A percentile compares a stretch with the other conserved stretches of the same genome.
These are phyloP conservation scores for Acorus gramineus DNA, from an alignment of 106 monocot genomes.

Conservation along the genomic window DNA sequence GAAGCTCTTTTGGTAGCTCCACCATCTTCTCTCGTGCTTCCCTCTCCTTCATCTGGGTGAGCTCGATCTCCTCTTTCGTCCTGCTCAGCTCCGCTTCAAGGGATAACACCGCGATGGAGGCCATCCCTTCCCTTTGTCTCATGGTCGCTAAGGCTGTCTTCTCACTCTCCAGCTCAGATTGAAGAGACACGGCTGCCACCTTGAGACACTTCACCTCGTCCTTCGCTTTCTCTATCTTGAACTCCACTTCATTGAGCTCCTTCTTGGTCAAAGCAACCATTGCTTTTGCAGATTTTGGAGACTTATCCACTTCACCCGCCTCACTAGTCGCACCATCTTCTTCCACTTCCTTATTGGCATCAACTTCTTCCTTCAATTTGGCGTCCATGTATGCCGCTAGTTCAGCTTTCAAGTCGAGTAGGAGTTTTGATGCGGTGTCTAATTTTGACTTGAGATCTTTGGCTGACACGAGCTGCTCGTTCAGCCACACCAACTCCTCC, in stretches of 20 bases:
- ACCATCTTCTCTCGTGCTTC: constrained; percentile 31
- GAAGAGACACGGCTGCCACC: constrained; percentile 28
- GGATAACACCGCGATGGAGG: constrained; percentile 36
- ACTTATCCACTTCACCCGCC: too few species aligned
- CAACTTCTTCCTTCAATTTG: constrained; percentile 17
- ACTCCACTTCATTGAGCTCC: constrained; percentile 37
- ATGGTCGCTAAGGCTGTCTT: constrained; percentile 15
- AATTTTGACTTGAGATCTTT: constrained; percentile 36
- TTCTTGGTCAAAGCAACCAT: not conserved
- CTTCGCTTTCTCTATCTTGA: constrained; percentile 27
- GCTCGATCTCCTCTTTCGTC: constrained; percentile 25
- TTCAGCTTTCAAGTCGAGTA: constrained; percentile 28
- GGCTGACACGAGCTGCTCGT: constrained; percentile 13
- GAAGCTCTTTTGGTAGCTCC: constrained; percentile 25
- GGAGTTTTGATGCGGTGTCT: constrained; percentile 21
- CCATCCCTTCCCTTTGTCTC: constrained; percentile 31
- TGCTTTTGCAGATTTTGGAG: too few species aligned
- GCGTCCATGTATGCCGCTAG: constrained; percentile 27
- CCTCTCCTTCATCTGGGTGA: constrained; percentile 24
- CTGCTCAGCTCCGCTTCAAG: constrained; percentile 41
- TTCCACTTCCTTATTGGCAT: not conserved
- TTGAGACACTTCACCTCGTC: constrained; percentile 20
- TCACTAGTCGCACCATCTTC: too few species aligned
- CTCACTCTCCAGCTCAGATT: constrained; percentile 35
- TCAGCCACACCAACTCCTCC: constrained; percentile 20